These are phyloP conservation scores for Chrysopogon serrulatus DNA, from an alignment of 176 grass and related monocot species.

Conservation along the genomic window DNA sequence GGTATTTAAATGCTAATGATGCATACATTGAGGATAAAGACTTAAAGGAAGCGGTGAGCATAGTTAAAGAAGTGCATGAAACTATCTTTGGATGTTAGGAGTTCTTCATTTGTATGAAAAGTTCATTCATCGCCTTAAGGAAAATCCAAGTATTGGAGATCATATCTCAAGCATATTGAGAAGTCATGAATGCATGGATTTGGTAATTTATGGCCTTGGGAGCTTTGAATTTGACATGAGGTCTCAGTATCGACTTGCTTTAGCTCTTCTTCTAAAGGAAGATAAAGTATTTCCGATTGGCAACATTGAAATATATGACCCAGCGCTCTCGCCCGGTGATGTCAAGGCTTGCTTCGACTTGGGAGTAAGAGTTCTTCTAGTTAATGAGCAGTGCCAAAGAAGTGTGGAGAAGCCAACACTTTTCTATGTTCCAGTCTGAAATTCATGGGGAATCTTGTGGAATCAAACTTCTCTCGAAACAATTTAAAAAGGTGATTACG, in stretches of 20 bases:
- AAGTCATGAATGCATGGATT: neutral
- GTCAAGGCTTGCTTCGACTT: slow-evolving; percentile 8
- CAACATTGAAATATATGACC: slow-evolving; percentile 10
- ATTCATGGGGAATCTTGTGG: neutral
- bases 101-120: neutral
- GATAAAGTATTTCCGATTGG: slow-evolving; percentile 8
- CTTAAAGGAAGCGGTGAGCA: slow-evolving; percentile 1
- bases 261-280: slow-evolving; percentile 15
- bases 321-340: slow-evolving; percentile 1
- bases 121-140: neutral
- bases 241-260: slow-evolving; percentile 7
- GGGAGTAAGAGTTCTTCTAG: slow-evolving; percentile 1
- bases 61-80: slow-evolving; percentile 13
- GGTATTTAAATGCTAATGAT: slow-evolving; percentile 2
- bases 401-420: slow-evolving; percentile 18
- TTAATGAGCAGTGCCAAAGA: slow-evolving; percentile 21
- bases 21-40: slow-evolving; percentile 4
- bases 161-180: neutral
- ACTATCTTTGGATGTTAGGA: slow-evolving; percentile 3
- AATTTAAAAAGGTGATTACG: neutral
- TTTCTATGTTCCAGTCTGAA: slow-evolving; percentile 9
- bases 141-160: slow-evolving; percentile 13
- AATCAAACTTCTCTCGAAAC: slow-evolving; percentile 4
- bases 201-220: slow-evolving; percentile 19
- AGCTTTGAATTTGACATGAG: slow-evolving; percentile 13